Evolutionary conservation across 345 rosid genomes (phyloP).

Genomic region (Gossypium turneri): DNA sequence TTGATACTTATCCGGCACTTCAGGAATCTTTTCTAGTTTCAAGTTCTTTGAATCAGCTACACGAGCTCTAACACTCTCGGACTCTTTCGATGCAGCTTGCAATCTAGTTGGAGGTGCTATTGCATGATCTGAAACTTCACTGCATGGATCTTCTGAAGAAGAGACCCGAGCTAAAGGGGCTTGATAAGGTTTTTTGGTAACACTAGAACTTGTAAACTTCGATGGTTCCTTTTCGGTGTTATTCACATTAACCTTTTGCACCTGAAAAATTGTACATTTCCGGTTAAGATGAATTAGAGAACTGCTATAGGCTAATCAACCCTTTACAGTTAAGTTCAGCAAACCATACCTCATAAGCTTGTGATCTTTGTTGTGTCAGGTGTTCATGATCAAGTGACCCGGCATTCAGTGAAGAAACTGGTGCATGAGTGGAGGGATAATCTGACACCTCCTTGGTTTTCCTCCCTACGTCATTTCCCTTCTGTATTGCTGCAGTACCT

Average conservation of each 20-base stretch:
- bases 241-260: constrained; percentile 33
- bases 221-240: constrained; percentile 36
- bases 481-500: constrained; percentile 28
- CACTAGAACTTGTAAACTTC: constrained; percentile 32
- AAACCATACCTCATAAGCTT: constrained; percentile 36
- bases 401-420: constrained; percentile 26
- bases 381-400: constrained; percentile 35
- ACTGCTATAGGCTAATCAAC: not conserved
- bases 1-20: constrained; percentile 51
- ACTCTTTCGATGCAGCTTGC: constrained; percentile 26
- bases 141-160: constrained; percentile 67
- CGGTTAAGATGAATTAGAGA: not conserved
- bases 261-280: constrained; percentile 34
- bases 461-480: constrained; percentile 22
- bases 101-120: constrained; percentile 47
- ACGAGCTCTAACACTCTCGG: constrained; percentile 41
- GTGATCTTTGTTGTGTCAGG: constrained; percentile 29
- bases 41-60: constrained; percentile 35
- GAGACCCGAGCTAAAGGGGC: constrained; percentile 77
- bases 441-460: constrained; percentile 32
- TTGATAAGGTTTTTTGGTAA: constrained; percentile 50
- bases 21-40: constrained; percentile 58
- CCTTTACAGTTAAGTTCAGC: constrained; percentile 15
- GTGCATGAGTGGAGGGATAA: constrained; percentile 28
- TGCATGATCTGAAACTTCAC: constrained; percentile 46